These are phyloP conservation scores for Diplotaxis tenuifolia DNA, from an alignment of 345 rosid species.

Conservation along the genomic window DNA sequence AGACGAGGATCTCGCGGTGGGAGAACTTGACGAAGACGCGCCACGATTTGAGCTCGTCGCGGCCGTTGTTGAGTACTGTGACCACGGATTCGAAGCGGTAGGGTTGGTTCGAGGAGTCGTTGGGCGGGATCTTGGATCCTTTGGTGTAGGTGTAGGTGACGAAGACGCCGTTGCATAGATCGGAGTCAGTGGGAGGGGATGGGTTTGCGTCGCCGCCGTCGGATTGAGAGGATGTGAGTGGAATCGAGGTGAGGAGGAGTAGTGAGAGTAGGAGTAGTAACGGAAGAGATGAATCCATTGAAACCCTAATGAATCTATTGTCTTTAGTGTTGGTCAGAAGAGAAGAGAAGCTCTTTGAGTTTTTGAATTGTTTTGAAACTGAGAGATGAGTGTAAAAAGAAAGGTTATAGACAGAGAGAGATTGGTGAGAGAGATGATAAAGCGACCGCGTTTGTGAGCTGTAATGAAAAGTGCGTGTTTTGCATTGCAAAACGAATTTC, in stretches of 20 bases:
- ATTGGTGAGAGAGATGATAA: background rate
- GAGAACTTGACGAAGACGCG: slow-evolving; percentile 67
- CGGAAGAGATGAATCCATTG: slow-evolving; percentile 22
- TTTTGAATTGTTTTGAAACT: background rate
- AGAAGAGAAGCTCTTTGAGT: background rate
- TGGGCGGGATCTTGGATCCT: slow-evolving; percentile 56
- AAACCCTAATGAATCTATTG: slow-evolving; percentile 3
- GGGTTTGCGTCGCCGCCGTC: background rate
- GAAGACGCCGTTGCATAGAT: slow-evolving; percentile 62
- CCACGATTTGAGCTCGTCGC: slow-evolving; percentile 79
- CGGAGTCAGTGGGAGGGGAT: slow-evolving; percentile 27
- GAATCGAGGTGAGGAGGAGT: background rate
- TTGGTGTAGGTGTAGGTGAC: slow-evolving; percentile 53
- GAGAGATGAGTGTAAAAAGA: background rate
- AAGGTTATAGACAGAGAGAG: slow-evolving; percentile 10
- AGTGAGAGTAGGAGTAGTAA: slow-evolving; percentile 22
- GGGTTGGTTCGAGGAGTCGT: slow-evolving; percentile 55
- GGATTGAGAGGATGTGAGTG: slow-evolving; percentile 16
- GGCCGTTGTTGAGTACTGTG: slow-evolving; percentile 66
- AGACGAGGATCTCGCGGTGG: slow-evolving; percentile 71
- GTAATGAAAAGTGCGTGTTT: slow-evolving; percentile 15
- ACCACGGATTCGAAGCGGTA: slow-evolving; percentile 86
- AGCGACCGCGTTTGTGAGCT: slow-evolving; percentile 32
- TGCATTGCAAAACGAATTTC: slow-evolving; percentile 2
- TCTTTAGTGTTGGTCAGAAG: background rate